These are phyloP conservation scores for Ustulina deusta DNA, from an alignment of 2,329 filamentous ascomycete species.

Conservation along the genomic window DNA sequence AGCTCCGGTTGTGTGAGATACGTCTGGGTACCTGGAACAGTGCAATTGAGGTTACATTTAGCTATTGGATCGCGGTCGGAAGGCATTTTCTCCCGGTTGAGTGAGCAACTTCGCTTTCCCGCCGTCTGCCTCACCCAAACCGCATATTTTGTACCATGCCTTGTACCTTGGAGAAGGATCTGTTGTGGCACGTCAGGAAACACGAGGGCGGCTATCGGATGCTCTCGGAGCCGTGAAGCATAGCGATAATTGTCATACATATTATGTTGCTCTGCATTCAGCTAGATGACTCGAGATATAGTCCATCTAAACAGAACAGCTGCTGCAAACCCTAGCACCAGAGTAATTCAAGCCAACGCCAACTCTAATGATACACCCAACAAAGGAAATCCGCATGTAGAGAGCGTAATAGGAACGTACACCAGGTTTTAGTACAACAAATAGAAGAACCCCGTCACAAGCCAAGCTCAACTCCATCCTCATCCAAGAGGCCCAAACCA, in stretches of 20 bases:
- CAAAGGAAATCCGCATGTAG: conserved; percentile 25
- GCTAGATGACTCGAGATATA: background rate
- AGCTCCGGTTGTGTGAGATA: background rate
- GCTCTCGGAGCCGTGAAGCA: background rate
- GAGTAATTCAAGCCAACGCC: background rate
- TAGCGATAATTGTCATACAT: background rate
- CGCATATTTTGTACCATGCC: background rate
- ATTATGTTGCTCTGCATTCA: background rate
- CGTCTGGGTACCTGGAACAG: background rate
- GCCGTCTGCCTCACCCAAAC: background rate
- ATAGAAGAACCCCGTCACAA: conserved; percentile 29
- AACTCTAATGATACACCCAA: conserved; percentile 14
- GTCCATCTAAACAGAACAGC: background rate
- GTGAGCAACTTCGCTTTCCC: background rate
- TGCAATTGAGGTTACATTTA: conserved; percentile 9
- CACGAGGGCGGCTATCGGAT: background rate
- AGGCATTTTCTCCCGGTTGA: background rate
- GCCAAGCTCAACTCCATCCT: conserved; percentile 49
- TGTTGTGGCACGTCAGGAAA: conserved; percentile 1
- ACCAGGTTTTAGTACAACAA: conserved; percentile 33
- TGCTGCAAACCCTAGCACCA: background rate
- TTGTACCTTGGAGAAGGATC: background rate
- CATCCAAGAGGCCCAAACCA: conserved; percentile 66
- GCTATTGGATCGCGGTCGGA: background rate
- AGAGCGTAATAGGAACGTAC: conserved; percentile 5